phyloP scores from a whole-genome alignment of 257 asterid genomes.

The Vinca minor region DNA sequence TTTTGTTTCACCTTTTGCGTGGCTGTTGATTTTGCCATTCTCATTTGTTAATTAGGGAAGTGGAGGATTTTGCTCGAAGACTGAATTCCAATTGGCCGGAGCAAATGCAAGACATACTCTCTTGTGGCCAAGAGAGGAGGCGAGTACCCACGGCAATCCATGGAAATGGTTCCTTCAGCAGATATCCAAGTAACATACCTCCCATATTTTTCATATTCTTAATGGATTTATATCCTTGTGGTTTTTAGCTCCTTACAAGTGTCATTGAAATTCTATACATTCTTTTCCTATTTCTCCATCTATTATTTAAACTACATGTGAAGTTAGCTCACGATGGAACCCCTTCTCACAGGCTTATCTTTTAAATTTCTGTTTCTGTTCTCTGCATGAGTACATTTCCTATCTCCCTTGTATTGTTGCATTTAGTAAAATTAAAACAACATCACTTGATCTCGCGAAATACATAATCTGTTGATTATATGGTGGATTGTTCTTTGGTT shows the following conservation, averaged over 20 bases:
- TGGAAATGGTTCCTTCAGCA: slow-evolving; percentile 63
- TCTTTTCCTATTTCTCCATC: neutral
- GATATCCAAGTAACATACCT: slow-evolving; percentile 40
- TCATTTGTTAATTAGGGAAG: slow-evolving; percentile 52
- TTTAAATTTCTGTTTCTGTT: neutral
- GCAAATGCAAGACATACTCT: slow-evolving; percentile 75
- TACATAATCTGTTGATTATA: neutral
- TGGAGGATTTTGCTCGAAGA: slow-evolving; percentile 93
- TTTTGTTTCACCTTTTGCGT: neutral
- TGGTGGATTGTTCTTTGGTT: neutral
- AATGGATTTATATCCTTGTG: neutral
- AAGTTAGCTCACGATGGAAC: neutral
- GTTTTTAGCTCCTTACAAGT: neutral
- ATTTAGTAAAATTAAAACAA: neutral
- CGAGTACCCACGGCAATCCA: slow-evolving; percentile 43
- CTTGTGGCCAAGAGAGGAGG: slow-evolving; percentile 68
- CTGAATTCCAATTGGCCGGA: slow-evolving; percentile 93
- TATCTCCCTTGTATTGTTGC: neutral
- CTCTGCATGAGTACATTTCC: neutral
- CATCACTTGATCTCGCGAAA: neutral
- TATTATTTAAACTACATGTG: neutral
- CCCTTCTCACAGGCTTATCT: neutral
- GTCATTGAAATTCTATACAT: neutral
- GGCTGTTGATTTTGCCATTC: slow-evolving; percentile 1
- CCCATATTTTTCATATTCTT: neutral